These are phyloP conservation scores for Colletotrichum liriopes DNA, from an alignment of 2,329 filamentous ascomycete species.

Conservation along the genomic window DNA sequence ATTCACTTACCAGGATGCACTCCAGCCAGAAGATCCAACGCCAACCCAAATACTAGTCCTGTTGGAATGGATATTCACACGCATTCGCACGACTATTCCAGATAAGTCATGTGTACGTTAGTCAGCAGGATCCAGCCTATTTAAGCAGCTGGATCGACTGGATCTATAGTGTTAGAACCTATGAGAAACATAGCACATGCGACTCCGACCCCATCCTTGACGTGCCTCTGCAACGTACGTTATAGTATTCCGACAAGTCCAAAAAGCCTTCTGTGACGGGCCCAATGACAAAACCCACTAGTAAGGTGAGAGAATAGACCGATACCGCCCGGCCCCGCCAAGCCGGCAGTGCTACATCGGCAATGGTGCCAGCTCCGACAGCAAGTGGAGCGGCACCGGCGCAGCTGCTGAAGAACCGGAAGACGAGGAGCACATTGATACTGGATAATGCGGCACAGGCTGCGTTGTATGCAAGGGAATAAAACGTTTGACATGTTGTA, in stretches of 20 bases:
- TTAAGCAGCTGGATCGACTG: no score
- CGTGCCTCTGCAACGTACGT: no score
- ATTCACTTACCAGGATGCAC: conserved; percentile 51
- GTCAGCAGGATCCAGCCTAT: no score
- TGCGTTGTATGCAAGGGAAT: conserved; percentile 51
- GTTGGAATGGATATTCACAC: no score
- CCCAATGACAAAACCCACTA: conserved; percentile 52
- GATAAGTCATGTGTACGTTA: no score
- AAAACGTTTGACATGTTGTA: conserved; percentile 50
- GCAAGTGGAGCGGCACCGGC: conserved; percentile 49
- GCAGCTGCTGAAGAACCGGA: conserved; percentile 50
- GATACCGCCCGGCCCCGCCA: conserved; percentile 54
- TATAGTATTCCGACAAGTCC: no score
- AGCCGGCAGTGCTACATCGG: conserved; percentile 52
- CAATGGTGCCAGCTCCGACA: conserved; percentile 54
- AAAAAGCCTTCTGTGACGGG: conserved; percentile 53
- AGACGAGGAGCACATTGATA: conserved; percentile 51
- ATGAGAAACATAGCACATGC: no score
- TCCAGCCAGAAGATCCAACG: conserved; percentile 65
- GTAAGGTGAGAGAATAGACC: conserved; percentile 52
- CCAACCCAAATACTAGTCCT: conserved; percentile 50
- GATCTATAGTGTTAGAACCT: no score
- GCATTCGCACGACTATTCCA: no score
- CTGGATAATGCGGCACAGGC: conserved; percentile 48
- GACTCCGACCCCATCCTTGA: no score